Evolutionary conservation across 345 rosid genomes (phyloP).

Genomic region (Euphorbia lathyris): DNA sequence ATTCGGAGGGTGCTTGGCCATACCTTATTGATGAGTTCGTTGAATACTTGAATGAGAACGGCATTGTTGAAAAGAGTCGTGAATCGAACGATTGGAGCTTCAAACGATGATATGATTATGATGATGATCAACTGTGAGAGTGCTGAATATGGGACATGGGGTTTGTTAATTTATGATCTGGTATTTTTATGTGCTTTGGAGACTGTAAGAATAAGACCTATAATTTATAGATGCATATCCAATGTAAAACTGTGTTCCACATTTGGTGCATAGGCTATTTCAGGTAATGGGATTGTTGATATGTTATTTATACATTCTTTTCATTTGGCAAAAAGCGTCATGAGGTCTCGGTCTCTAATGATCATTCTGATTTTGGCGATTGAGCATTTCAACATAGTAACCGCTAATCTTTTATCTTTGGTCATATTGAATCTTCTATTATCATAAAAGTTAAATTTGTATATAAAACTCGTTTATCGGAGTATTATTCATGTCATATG

Average conservation of each 20-base stretch:
- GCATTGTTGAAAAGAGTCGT: not conserved
- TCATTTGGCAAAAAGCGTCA: no score
- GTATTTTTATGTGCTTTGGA: not conserved
- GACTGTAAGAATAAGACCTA: not conserved
- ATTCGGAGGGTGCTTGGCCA: constrained; percentile 98
- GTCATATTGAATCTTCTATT: no score
- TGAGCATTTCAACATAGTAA: no score
- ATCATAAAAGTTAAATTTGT: no score
- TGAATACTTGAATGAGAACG: constrained; percentile 62
- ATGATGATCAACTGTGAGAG: not conserved
- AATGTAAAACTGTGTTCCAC: not conserved
- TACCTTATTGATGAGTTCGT: constrained; percentile 94
- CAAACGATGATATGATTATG: not conserved
- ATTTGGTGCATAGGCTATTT: not conserved
- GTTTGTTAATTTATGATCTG: not conserved
- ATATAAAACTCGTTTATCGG: no score
- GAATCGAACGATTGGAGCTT: constrained; percentile 1
- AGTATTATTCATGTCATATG: no score
- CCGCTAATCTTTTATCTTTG: no score
- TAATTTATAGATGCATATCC: not conserved
- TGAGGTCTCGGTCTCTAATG: no score
- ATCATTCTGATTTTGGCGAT: no score
- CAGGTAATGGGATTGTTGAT: not conserved
- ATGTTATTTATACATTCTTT: not conserved
- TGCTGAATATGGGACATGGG: not conserved